A percentile compares a stretch with the other conserved stretches of the same genome.
Conservation (phyloP, 495 filamentous ascomycete genomes). For the Penicillium bovifimosum region DNA sequence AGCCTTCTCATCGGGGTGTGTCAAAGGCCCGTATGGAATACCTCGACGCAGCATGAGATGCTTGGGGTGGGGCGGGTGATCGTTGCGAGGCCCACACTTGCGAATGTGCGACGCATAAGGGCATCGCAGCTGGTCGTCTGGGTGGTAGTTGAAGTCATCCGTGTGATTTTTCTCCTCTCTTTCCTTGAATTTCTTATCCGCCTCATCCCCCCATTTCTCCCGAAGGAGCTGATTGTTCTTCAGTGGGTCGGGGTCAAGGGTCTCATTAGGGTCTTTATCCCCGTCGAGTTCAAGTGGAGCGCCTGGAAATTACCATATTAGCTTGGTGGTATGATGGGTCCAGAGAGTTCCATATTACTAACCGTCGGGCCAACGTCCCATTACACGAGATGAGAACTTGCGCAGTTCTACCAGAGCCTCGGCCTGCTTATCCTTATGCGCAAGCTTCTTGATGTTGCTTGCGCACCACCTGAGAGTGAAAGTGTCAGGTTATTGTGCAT, state of each 20-base stretch:
- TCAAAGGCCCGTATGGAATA: neutral
- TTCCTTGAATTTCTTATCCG: neutral
- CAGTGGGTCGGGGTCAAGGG: neutral
- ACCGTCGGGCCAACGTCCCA: neutral
- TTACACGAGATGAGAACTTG: neutral
- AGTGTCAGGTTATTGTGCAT: neutral
- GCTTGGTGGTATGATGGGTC: neutral
- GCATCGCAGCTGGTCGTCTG: neutral
- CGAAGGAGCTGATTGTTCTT: neutral
- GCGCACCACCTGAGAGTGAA: neutral
- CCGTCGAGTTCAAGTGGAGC: neutral
- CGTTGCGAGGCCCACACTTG: neutral
- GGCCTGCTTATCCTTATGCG: neutral
- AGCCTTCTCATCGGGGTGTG: constrained; percentile 4
- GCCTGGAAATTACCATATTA: neutral
- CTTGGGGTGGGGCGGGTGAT: neutral
- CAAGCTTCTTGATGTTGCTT: neutral
- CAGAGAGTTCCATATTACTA: neutral
- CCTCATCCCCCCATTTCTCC: neutral
- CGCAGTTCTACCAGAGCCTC: neutral
- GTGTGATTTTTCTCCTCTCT: neutral
- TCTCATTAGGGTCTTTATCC: neutral
- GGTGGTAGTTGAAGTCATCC: neutral
- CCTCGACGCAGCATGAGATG: neutral
- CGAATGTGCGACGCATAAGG: neutral